A percentile compares a stretch with the other conserved stretches of the same genome.
phyloP scores from a whole-genome alignment of 495 filamentous ascomycete genomes.

The Lasiosphaeria miniovina region DNA sequence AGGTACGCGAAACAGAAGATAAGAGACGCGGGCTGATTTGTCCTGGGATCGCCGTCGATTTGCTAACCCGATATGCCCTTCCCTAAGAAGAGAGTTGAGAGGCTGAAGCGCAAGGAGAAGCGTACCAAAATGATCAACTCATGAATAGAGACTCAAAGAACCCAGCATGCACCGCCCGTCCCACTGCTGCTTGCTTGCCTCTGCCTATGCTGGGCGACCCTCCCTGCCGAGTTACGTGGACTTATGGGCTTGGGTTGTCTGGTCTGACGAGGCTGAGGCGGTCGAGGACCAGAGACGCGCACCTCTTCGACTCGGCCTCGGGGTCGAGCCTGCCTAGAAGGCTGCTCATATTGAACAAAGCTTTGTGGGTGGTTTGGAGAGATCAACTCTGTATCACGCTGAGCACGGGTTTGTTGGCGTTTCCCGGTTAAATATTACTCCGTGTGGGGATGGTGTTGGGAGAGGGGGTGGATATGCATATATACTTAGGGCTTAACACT shows the following conservation, averaged over 20 bases:
- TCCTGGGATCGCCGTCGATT: not conserved
- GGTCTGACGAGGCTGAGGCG: too few species aligned
- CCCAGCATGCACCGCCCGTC: not conserved
- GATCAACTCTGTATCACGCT: not conserved
- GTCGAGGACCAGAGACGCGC: too few species aligned
- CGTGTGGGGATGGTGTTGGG: not conserved
- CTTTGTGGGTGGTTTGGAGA: not conserved
- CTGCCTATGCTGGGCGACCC: not conserved
- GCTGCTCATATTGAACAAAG: too few species aligned
- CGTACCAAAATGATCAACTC: slow-evolving; percentile 94
- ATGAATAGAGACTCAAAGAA: slow-evolving; percentile 41
- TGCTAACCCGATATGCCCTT: slow-evolving; percentile 10
- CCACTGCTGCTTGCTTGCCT: not conserved
- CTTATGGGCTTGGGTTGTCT: too few species aligned
- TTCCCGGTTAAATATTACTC: not conserved
- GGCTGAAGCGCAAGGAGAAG: slow-evolving; percentile 92
- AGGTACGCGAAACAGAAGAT: slow-evolving; percentile 52
- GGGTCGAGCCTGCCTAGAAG: too few species aligned
- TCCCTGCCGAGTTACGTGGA: not conserved
- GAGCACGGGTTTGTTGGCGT: not conserved
- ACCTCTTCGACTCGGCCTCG: too few species aligned
- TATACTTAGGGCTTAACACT: not conserved
- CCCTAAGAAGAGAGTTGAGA: slow-evolving; percentile 76
- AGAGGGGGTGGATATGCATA: not conserved
- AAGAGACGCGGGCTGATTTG: not conserved